Evolutionary conservation across 768 basidiomycete species (phyloP).

Genomic region (Mycena maculata): DNA sequence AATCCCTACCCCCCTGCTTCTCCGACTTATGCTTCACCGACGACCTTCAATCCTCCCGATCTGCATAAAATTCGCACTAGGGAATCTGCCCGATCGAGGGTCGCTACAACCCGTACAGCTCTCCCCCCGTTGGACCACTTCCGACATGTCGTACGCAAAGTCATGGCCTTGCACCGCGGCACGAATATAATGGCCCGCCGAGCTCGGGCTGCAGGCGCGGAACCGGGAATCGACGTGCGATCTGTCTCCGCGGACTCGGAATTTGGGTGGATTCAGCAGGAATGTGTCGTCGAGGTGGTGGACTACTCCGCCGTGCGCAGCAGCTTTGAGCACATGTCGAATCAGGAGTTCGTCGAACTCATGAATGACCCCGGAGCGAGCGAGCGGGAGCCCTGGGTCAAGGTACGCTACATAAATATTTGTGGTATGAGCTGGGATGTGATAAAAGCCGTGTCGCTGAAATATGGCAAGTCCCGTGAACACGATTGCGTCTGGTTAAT

Average conservation of each 20-base stretch:
- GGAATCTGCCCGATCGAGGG: slow-evolving; percentile 34
- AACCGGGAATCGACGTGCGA: slow-evolving; percentile 78
- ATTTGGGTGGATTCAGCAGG: slow-evolving; percentile 66
- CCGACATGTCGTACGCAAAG: slow-evolving; percentile 64
- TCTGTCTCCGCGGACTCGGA: slow-evolving; percentile 62
- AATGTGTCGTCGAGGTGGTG: slow-evolving; percentile 72
- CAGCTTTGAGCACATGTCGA: slow-evolving; percentile 65
- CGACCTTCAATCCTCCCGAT: neutral
- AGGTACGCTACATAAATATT: slow-evolving; percentile 81
- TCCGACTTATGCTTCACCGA: slow-evolving; percentile 1
- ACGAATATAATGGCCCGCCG: slow-evolving; percentile 43
- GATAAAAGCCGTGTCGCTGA: slow-evolving; percentile 71
- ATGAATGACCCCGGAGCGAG: slow-evolving; percentile 57
- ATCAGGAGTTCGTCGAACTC: slow-evolving; percentile 66
- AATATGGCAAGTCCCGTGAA: slow-evolving; percentile 59
- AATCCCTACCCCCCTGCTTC: slow-evolving; percentile 33
- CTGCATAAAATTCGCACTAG: slow-evolving; percentile 31
- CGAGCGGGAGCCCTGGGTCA: slow-evolving; percentile 67
- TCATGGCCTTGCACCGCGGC: slow-evolving; percentile 71
- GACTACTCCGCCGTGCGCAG: slow-evolving; percentile 72
- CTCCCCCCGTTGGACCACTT: slow-evolving; percentile 64
- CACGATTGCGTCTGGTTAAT: neutral
- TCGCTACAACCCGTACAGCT: slow-evolving; percentile 17
- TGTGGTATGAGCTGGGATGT: slow-evolving; percentile 79
- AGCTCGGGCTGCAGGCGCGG: slow-evolving; percentile 61